phyloP scores from a whole-genome alignment of 768 basidiomycete species.

The Hydnum rufescens region DNA sequence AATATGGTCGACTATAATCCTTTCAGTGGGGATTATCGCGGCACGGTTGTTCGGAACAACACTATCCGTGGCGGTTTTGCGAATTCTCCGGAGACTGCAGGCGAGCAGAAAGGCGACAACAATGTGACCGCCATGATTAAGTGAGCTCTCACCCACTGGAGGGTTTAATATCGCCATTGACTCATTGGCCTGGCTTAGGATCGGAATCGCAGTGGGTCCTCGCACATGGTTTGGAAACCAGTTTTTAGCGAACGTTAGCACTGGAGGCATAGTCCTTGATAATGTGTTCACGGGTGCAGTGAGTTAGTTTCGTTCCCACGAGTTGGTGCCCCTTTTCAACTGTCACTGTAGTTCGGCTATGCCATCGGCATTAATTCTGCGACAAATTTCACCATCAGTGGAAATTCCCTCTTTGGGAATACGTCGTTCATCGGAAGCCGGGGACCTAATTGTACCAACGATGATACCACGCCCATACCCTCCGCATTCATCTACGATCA shows the following conservation, averaged over 20 bases:
- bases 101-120: constrained; percentile 34
- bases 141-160: constrained; percentile 21
- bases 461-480: constrained; percentile 31
- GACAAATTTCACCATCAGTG: constrained; percentile 41
- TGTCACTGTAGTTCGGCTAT: constrained; percentile 41
- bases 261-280: constrained; percentile 31
- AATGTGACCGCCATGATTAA: constrained; percentile 45
- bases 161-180: background rate
- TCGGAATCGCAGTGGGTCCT: constrained; percentile 66
- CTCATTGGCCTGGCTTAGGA: constrained; percentile 22
- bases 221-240: constrained; percentile 50
- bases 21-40: constrained; percentile 43
- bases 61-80: constrained; percentile 50
- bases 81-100: constrained; percentile 23
- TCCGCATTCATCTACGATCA: constrained; percentile 39
- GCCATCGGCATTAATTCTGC: constrained; percentile 48
- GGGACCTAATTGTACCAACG: constrained; percentile 41
- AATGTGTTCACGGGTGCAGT: constrained; percentile 22
- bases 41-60: constrained; percentile 48
- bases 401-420: constrained; percentile 43
- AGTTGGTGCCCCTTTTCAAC: background rate
- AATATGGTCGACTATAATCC: constrained; percentile 59
- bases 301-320: constrained; percentile 1
- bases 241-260: constrained; percentile 35
- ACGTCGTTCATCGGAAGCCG: constrained; percentile 53